phyloP scores from a whole-genome alignment of 2,329 filamentous ascomycete genomes.

The Calonectria hongkongensis region DNA sequence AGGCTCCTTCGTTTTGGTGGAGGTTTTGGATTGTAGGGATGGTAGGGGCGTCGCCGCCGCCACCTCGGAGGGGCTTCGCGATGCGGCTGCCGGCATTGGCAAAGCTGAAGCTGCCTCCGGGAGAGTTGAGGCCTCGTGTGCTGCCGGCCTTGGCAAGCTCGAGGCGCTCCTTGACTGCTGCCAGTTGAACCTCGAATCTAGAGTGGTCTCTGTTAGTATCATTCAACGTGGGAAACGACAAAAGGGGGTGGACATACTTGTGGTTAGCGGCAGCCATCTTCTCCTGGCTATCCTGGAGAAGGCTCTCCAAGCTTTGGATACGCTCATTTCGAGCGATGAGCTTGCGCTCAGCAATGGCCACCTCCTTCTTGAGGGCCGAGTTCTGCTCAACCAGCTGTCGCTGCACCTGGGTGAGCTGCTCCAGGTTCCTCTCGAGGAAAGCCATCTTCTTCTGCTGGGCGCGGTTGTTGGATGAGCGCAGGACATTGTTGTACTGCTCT shows the following conservation, averaged over 20 bases:
- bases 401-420: conserved; percentile 98
- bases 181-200: conserved; percentile 97
- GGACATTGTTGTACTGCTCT: conserved; percentile 99
- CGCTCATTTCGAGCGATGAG: conserved; percentile 97
- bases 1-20: conserved; percentile 73
- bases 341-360: conserved; percentile 98
- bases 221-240: background rate
- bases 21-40: conserved; percentile 76
- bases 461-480: conserved; percentile 96
- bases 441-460: conserved; percentile 99
- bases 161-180: conserved; percentile 97
- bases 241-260: conserved; percentile 78
- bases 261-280: conserved; percentile 98
- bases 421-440: conserved; percentile 97
- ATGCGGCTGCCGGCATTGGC: conserved; percentile 78
- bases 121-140: conserved; percentile 85
- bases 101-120: conserved; percentile 84
- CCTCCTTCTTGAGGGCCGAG: conserved; percentile 97
- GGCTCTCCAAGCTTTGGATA: conserved; percentile 92
- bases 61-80: conserved; percentile 81
- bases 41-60: conserved; percentile 69
- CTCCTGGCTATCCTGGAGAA: conserved; percentile 98
- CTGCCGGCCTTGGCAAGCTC: conserved; percentile 95
- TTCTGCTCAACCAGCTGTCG: conserved; percentile 99
- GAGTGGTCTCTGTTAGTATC: conserved; percentile 53